phyloP scores from a whole-genome alignment of 345 rosid genomes.

The Corchorus olitorius region DNA sequence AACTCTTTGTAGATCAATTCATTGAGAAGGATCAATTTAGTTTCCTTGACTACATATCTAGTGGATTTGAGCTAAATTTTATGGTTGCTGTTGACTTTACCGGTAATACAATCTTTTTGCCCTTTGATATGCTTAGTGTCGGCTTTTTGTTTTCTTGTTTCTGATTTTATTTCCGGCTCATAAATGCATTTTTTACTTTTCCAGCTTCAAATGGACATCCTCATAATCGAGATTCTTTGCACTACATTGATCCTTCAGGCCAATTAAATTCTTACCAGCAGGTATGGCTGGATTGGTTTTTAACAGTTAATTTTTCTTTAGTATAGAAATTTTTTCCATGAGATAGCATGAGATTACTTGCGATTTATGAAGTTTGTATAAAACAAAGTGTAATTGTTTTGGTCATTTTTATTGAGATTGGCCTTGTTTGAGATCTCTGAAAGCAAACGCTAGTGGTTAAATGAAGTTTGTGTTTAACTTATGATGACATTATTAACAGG shows the following conservation, averaged over 20 bases:
- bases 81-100: constrained; percentile 98
- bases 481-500: constrained; percentile 40
- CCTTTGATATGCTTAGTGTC: neutral
- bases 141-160: neutral
- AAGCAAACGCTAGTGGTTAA: neutral
- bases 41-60: constrained; percentile 84
- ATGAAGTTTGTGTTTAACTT: constrained; percentile 8
- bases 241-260: constrained; percentile 81
- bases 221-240: constrained; percentile 63
- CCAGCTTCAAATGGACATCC: constrained; percentile 95
- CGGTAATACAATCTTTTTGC: constrained; percentile 41
- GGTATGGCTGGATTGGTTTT: constrained; percentile 34
- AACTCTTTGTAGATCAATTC: constrained; percentile 70
- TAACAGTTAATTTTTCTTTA: neutral
- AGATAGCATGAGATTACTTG: neutral
- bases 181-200: constrained; percentile 9
- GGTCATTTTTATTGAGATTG: neutral
- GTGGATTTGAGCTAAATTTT: constrained; percentile 81
- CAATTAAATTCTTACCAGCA: constrained; percentile 77
- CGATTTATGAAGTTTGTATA: neutral
- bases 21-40: constrained; percentile 65
- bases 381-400: neutral
- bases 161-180: neutral
- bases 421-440: neutral
- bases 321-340: constrained; percentile 5